Conservation (phyloP, 768 basidiomycete species). For the Hemileccinum impolitum region DNA sequence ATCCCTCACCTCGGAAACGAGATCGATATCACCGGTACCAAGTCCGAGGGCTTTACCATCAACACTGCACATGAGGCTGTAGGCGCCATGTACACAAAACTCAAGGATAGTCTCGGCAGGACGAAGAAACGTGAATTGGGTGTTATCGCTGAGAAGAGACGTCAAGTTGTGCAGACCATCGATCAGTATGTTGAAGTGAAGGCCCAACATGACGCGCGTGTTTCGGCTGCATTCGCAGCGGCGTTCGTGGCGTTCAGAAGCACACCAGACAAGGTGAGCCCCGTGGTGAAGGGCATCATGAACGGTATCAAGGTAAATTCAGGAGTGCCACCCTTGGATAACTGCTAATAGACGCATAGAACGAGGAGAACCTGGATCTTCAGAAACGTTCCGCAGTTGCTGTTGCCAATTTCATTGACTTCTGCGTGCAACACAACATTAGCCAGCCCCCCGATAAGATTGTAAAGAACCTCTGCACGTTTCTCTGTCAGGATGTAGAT, state of each 20-base stretch:
- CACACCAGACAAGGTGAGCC: slow-evolving; percentile 91
- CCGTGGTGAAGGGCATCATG: slow-evolving; percentile 96
- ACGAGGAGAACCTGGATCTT: slow-evolving; percentile 83
- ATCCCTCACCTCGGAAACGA: slow-evolving; percentile 78
- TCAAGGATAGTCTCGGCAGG: slow-evolving; percentile 72
- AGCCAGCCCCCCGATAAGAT: slow-evolving; percentile 92
- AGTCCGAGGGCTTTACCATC: slow-evolving; percentile 70
- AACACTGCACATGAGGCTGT: slow-evolving; percentile 71
- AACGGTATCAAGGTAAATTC: slow-evolving; percentile 86
- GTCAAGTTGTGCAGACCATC: slow-evolving; percentile 63
- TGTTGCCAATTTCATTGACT: slow-evolving; percentile 84
- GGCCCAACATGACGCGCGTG: slow-evolving; percentile 79
- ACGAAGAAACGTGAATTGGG: slow-evolving; percentile 77
- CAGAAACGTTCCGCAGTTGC: slow-evolving; percentile 86
- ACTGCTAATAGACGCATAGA: slow-evolving; percentile 41
- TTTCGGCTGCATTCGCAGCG: slow-evolving; percentile 86
- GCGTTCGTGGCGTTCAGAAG: slow-evolving; percentile 85
- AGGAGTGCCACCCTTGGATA: not conserved
- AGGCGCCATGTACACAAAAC: slow-evolving; percentile 62
- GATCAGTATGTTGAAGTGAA: slow-evolving; percentile 81
- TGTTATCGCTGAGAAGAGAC: slow-evolving; percentile 72
- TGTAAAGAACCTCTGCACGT: slow-evolving; percentile 94
- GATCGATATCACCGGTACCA: slow-evolving; percentile 69
- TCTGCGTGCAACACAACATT: slow-evolving; percentile 71
- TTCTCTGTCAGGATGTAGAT: slow-evolving; percentile 88